A percentile compares a stretch with the other conserved stretches of the same genome.
Evolutionary conservation across 2,329 filamentous ascomycete species (phyloP).

Genomic region (Trichoderma hamatum): DNA sequence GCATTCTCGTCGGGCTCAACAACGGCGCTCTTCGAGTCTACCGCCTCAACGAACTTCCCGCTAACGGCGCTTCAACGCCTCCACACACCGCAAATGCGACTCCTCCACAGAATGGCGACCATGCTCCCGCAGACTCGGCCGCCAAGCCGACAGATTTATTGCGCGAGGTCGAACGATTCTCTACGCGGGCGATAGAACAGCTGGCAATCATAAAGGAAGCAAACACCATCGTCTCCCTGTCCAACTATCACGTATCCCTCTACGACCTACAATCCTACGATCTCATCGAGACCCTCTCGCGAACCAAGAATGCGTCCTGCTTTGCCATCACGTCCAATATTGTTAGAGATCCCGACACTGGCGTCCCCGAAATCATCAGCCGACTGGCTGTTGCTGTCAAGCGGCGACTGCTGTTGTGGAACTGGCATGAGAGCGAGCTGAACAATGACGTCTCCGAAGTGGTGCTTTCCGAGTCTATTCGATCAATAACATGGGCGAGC

Average conservation of each 20-base stretch:
- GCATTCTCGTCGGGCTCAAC: constrained; percentile 88
- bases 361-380: constrained; percentile 91
- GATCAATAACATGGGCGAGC: constrained; percentile 88
- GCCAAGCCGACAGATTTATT: constrained; percentile 76
- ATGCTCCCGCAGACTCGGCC: constrained; percentile 36
- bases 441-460: constrained; percentile 74
- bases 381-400: constrained; percentile 91
- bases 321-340: constrained; percentile 97
- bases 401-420: constrained; percentile 85
- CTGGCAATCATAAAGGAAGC: constrained; percentile 95
- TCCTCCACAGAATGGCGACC: constrained; percentile 37
- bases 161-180: constrained; percentile 93
- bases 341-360: constrained; percentile 82
- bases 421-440: constrained; percentile 94
- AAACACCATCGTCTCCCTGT: constrained; percentile 85
- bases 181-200: constrained; percentile 85
- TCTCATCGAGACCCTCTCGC: constrained; percentile 74
- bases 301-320: constrained; percentile 83
- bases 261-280: constrained; percentile 87
- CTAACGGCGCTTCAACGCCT: constrained; percentile 40
- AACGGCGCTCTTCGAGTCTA: constrained; percentile 89
- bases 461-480: constrained; percentile 77
- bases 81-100: constrained; percentile 37
- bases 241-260: constrained; percentile 85
- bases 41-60: constrained; percentile 72